Conservation (phyloP, 768 basidiomycete species). For the Phlebiopsis gigantea region DNA sequence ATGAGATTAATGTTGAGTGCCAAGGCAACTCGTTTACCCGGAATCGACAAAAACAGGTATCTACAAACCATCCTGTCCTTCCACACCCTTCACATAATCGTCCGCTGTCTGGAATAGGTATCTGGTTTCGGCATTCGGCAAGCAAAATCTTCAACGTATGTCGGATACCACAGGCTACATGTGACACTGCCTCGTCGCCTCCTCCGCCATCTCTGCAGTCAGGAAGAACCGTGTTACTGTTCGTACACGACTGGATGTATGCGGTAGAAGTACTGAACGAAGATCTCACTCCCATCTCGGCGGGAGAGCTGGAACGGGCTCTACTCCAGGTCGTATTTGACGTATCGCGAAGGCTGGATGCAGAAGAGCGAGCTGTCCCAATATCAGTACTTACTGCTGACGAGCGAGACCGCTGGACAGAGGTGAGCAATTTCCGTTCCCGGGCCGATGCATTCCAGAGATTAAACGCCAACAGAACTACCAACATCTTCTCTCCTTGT, state of each 20-base stretch:
- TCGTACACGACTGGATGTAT: slow-evolving; percentile 78
- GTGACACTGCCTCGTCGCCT: slow-evolving; percentile 56
- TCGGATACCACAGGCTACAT: slow-evolving; percentile 63
- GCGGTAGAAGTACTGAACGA: slow-evolving; percentile 60
- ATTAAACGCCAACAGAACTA: no score
- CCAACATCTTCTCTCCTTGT: slow-evolving; percentile 58
- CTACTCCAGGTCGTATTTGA: slow-evolving; percentile 49
- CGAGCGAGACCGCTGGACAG: slow-evolving; percentile 76
- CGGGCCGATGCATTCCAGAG: background rate
- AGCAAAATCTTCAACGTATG: slow-evolving; percentile 70
- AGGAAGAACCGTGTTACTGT: slow-evolving; percentile 59
- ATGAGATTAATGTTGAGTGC: background rate
- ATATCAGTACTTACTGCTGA: slow-evolving; percentile 77
- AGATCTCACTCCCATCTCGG: slow-evolving; percentile 25
- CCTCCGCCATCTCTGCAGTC: slow-evolving; percentile 40
- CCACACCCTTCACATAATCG: no score
- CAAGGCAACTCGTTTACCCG: slow-evolving; percentile 66
- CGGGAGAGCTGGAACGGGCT: slow-evolving; percentile 38
- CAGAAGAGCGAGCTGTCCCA: slow-evolving; percentile 52
- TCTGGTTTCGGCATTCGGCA: slow-evolving; percentile 59
- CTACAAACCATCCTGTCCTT: background rate
- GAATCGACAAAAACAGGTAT: slow-evolving; percentile 69
- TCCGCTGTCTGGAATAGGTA: slow-evolving; percentile 15
- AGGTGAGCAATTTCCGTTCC: slow-evolving; percentile 37
- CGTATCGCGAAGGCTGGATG: slow-evolving; percentile 42